Evolutionary conservation across 2,329 filamentous ascomycete species (phyloP), one percentile per base, ranked within the genome.

Genomic region (Helotiales sp.): DNA sequence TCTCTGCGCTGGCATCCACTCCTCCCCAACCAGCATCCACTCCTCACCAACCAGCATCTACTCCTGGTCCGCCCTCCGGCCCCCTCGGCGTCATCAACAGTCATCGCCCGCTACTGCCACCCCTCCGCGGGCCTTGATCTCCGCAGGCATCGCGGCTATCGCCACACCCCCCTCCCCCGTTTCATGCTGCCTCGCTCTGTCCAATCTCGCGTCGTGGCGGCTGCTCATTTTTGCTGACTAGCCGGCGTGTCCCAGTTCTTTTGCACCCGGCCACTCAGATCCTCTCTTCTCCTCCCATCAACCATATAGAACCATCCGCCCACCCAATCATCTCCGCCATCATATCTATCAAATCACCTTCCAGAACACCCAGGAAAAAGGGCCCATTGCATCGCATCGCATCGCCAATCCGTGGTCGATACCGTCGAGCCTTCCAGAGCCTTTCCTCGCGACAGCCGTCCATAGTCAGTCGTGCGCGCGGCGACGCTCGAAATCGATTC

Each of bases 321-420:
- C n/a, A n/a, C n/a, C n/a, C 64, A 65, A 65, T 65, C 64, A 64
- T 19, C 49, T 36, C 52, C 25, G 52, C 58, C 55, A 61, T 59
- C 40, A 10, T 6, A 12, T 27, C 22, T 24, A 27, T 44, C 61
- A 61, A 61, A 60, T 63, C 61, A 63, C 33, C 54, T 56, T 51
- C 55, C 47, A 62, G 55, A 52, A 60, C 54, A 15, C 10, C 22
- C 44, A 33, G 30, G 40, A 31, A 56, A 58, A 59, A 61, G 52
- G 48, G 44, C 46, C 54, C 36, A 22, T 40, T 17, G 36, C 36
- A n/a, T n/a, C n/a, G n/a, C 36, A 40, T 12, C 15, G 22, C 40
- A 44, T 44, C 34, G 34, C n/a, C 34, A 19, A 38, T 38, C 54
- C 52, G 55, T 44, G 52, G 53, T 58, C 58, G 58, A 63, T 59